A percentile compares a stretch with the other conserved stretches of the same genome.
Conservation (phyloP, 2,329 filamentous ascomycete genomes). For the Ophioceras dolichostomum region DNA sequence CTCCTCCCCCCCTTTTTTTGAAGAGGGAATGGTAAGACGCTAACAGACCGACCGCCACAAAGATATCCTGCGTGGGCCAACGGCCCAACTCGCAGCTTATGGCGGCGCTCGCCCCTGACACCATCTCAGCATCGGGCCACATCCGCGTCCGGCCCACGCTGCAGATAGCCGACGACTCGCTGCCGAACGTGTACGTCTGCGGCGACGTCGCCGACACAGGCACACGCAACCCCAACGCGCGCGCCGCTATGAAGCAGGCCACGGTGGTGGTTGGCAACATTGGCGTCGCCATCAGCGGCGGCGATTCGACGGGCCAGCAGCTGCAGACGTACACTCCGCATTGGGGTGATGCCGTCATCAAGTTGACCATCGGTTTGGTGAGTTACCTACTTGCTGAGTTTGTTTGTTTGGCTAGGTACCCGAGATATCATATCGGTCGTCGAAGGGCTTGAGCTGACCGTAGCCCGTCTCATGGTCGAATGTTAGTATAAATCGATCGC, state of each 20-base stretch:
- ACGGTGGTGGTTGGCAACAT: slow-evolving; percentile 42
- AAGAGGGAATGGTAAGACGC: too few relatives aligned
- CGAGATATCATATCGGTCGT: too few relatives aligned
- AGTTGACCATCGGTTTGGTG: slow-evolving; percentile 41
- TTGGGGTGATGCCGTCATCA: slow-evolving; percentile 37
- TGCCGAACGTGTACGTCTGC: slow-evolving; percentile 45
- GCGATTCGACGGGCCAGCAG: slow-evolving; percentile 15
- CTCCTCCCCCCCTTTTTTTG: slow-evolving; percentile 1
- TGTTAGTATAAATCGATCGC: slow-evolving; percentile 29
- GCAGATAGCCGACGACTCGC: slow-evolving; percentile 35
- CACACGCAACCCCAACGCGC: slow-evolving; percentile 37
- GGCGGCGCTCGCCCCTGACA: slow-evolving; percentile 24
- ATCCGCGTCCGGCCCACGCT: slow-evolving; percentile 43
- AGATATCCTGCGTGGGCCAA: slow-evolving; percentile 50
- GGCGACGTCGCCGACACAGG: slow-evolving; percentile 49
- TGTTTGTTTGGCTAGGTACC: too few relatives aligned
- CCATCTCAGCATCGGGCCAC: slow-evolving; percentile 32
- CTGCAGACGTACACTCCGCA: slow-evolving; percentile 26
- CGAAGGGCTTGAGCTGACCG: too few relatives aligned
- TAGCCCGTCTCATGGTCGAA: too few relatives aligned
- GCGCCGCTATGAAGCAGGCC: slow-evolving; percentile 41
- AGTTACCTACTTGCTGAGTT: slow-evolving; percentile 8
- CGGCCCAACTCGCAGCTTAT: slow-evolving; percentile 40
- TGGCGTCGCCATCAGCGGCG: slow-evolving; percentile 28
- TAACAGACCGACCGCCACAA: too few relatives aligned